Evolutionary conservation across 139 green algal genomes (phyloP), one percentile per base, ranked within the genome.

Genomic region (Chlamydomonas sphaeroides): DNA sequence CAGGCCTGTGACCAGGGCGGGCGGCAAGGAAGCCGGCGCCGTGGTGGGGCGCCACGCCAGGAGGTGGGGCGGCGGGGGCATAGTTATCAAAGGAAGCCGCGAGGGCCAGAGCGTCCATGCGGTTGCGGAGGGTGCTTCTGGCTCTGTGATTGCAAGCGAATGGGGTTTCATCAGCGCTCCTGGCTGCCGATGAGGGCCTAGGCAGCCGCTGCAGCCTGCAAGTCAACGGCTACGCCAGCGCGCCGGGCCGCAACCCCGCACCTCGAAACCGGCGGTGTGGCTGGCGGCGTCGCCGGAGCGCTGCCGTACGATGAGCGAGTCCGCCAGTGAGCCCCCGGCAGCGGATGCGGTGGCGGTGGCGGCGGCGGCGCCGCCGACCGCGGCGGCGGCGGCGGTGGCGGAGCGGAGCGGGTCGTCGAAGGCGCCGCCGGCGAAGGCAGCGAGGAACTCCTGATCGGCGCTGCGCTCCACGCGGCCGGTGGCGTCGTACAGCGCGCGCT

Each of bases 361-460:
- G 45, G 25, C 61, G 8, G 33, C 26, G 28, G 5, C 41, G 33
- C 7, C 65, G 39, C 32, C 42, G 10, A 3, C 53, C 17, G 48
- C 38, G 5, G 36, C 68, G 15, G 65, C 36, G 3, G 65, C 65
- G 6, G 39, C 33, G 1, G 42, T n/a, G 1, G 48, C 48, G 14
- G 59, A 32, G 48, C 72, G 57, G 20, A 78, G 7, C 26, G 45
- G 62, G 49, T 73, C 45, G 18, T 26, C 32, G 49, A 67, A 85
- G 57, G 69, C 72, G 85, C 93, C 93, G 73, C 91, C 92, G 5
- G 85, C 93, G 91, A 98, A 98, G 11, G 28, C 74, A 32, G 97
- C 93, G 53, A 96, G 70, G 33, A 98, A 95, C 35, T 95, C 94
- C 79, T 97, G 94, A 42, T 97, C 92, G 3, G 91, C 89, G 33